Conservation (phyloP, 176 grass and related monocot genomes). For the Paspalum vaginatum region DNA sequence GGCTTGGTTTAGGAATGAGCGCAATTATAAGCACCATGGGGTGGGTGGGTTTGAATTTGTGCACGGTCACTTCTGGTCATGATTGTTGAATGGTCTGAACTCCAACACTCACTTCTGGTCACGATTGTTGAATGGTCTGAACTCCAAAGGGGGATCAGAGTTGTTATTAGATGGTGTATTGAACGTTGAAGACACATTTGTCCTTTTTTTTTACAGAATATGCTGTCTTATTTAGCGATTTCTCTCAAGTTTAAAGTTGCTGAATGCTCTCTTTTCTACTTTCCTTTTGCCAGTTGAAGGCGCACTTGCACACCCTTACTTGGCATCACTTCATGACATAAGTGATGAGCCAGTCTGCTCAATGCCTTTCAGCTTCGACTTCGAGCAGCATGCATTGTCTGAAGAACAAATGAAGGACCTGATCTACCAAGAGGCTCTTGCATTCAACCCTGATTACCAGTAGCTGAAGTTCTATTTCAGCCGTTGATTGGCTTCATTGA, state of each 20-base stretch:
- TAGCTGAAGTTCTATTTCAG: conserved; percentile 44
- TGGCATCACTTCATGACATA: conserved; percentile 91
- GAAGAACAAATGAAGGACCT: conserved; percentile 99
- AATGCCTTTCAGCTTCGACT: conserved; percentile 88
- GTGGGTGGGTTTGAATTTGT: not conserved
- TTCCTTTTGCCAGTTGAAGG: conserved; percentile 73
- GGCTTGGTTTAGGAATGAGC: not conserved
- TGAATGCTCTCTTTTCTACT: conserved; percentile 15
- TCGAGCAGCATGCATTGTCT: conserved; percentile 89
- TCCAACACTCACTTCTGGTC: not conserved
- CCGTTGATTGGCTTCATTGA: conserved; percentile 34
- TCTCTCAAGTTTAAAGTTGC: conserved; percentile 18
- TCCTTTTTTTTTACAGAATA: not conserved
- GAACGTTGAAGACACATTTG: conserved; percentile 9
- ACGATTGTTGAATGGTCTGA: conserved; percentile 1
- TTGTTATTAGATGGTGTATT: conserved; percentile 19
- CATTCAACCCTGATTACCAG: conserved; percentile 84
- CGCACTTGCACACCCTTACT: conserved; percentile 93
- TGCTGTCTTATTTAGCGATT: conserved; percentile 1
- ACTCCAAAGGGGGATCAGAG: not conserved
- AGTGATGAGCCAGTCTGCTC: conserved; percentile 86
- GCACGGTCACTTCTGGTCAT: not conserved
- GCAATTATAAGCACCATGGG: not conserved
- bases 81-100: no score
- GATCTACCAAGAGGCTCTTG: conserved; percentile 85